Percentiles rank a stretch among this genome's conserved stretches.
Conservation (phyloP, 2,329 filamentous ascomycete genomes). For the Colletotrichum siamense region DNA sequence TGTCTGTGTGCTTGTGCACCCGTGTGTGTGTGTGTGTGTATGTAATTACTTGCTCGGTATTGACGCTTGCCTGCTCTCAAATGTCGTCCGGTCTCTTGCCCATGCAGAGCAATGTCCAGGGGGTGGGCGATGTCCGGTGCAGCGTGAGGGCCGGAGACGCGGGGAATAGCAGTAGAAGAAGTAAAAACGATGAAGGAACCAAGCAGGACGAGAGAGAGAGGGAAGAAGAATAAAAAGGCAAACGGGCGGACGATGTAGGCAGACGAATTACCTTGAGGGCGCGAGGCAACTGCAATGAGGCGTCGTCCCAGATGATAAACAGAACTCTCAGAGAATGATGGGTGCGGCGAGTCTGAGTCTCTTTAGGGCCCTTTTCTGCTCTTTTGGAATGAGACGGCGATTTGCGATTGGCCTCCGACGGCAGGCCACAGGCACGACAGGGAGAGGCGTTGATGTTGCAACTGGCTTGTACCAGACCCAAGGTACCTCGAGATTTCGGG, state of each 20-base stretch:
- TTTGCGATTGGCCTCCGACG: slow-evolving; percentile 15
- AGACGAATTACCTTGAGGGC: not conserved
- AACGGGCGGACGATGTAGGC: not conserved
- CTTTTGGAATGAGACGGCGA: slow-evolving; percentile 13
- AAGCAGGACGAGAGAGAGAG: not conserved
- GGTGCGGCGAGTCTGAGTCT: not conserved
- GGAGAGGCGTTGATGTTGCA: slow-evolving; percentile 19
- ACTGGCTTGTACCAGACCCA: not conserved
- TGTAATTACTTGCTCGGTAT: not conserved
- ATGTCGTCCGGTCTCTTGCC: not conserved
- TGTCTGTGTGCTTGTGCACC: not conserved
- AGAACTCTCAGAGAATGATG: not conserved
- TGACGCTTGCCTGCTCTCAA: not conserved
- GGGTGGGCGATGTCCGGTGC: not conserved
- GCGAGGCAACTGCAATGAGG: not conserved
- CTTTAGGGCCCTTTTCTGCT: not conserved
- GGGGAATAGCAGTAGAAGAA: not conserved
- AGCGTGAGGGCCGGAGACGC: not conserved
- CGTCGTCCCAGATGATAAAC: slow-evolving; percentile 9
- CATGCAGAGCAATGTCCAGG: not conserved
- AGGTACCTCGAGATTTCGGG: not conserved
- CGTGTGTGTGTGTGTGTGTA: not conserved
- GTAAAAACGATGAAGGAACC: not conserved
- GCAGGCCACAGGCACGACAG: slow-evolving; percentile 21
- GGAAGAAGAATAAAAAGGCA: not conserved